Evolutionary conservation across 2,329 filamentous ascomycete genomes (phyloP), one percentile per base, ranked within the genome.

Genomic region (Fusarium foetens): DNA sequence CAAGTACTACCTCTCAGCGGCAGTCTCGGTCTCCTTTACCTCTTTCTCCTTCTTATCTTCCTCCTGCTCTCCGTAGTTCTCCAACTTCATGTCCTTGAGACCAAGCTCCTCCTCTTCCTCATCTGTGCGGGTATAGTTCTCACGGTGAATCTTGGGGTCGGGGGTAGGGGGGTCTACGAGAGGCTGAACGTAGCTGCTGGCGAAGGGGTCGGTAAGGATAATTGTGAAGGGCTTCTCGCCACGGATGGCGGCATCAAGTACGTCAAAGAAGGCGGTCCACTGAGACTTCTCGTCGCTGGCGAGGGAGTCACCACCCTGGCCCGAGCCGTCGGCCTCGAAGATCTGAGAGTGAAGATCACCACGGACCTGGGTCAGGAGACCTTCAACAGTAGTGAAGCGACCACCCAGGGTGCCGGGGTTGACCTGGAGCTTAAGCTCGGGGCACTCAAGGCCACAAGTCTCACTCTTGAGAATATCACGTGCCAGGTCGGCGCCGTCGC

Each of bases 401-500:
- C 96, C 96, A 68, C 96, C 96, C 23, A 99, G 90, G 0, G 96
- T 99, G 63, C 96, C 96, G 0, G 95, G 94, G 82, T 97, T 94
- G 71, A 98, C 94, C 58, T 91, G 90, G 16, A 99, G 90, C 75
- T 92, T 90, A 23, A 98, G 90, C 80, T 99, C 95, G 1, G 94
- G 93, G 80, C 94, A 97, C 77, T 92, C 90, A 68, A 99, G 87
- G 17, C 90, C 91, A 79, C 96, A 98, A 31, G 93, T 96, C 82
- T 99, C 96, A 75, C 93, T 94, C 86, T 99, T 99, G 77, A 99
- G 91, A 68, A 99, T 97, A 79, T 99, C 96, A 71, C 96, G 90
- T 17, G 91, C 92, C 46, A 99, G 87, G 81, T 99, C 96, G 65
- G 91, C 87, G 36, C 85, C 80, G 38, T 83, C 90, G 66, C 90